Percentiles rank a stretch among this genome's conserved stretches.
phyloP scores from a whole-genome alignment of 2,329 filamentous ascomycete genomes.

The Colletotrichum echinochloae region DNA sequence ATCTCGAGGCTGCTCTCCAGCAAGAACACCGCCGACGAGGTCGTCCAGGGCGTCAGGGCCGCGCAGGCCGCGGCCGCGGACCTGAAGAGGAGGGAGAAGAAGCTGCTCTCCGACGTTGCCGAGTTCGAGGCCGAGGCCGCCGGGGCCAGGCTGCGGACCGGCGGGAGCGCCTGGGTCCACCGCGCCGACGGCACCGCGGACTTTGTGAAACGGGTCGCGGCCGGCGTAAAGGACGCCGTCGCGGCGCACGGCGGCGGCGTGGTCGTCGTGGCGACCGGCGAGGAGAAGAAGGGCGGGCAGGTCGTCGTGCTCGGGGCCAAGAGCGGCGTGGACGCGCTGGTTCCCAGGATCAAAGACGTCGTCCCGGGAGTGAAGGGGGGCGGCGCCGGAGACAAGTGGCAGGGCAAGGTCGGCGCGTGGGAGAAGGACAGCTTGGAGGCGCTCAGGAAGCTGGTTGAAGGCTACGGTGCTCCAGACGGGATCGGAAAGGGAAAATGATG shows the following conservation, averaged over 20 bases:
- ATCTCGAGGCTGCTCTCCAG: slow-evolving; percentile 46
- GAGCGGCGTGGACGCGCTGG: slow-evolving; percentile 41
- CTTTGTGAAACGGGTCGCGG: slow-evolving; percentile 48
- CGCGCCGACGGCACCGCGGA: slow-evolving; percentile 45
- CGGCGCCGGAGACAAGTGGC: slow-evolving; percentile 48
- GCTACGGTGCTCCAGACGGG: too few relatives aligned
- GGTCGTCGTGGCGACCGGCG: slow-evolving; percentile 45
- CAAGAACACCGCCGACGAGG: slow-evolving; percentile 42
- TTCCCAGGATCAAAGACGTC: slow-evolving; percentile 38
- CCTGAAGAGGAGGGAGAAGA: slow-evolving; percentile 45
- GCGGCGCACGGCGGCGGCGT: slow-evolving; percentile 38
- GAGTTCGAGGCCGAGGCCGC: slow-evolving; percentile 46
- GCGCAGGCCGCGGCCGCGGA: slow-evolving; percentile 42
- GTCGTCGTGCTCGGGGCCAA: slow-evolving; percentile 46
- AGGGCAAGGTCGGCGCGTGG: slow-evolving; percentile 49
- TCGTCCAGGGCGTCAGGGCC: slow-evolving; percentile 37
- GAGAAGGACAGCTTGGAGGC: slow-evolving; percentile 43
- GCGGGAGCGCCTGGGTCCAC: slow-evolving; percentile 44
- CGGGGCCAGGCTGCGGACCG: slow-evolving; percentile 30
- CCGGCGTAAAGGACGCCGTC: slow-evolving; percentile 43
- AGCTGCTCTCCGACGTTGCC: slow-evolving; percentile 47
- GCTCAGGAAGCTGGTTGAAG: slow-evolving; percentile 40
- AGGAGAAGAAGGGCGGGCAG: slow-evolving; percentile 43
- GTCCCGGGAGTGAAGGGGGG: slow-evolving; percentile 47
- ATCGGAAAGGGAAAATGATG: too few relatives aligned